These are phyloP conservation scores for Brassica incana DNA, from an alignment of 345 rosid species.

Conservation along the genomic window DNA sequence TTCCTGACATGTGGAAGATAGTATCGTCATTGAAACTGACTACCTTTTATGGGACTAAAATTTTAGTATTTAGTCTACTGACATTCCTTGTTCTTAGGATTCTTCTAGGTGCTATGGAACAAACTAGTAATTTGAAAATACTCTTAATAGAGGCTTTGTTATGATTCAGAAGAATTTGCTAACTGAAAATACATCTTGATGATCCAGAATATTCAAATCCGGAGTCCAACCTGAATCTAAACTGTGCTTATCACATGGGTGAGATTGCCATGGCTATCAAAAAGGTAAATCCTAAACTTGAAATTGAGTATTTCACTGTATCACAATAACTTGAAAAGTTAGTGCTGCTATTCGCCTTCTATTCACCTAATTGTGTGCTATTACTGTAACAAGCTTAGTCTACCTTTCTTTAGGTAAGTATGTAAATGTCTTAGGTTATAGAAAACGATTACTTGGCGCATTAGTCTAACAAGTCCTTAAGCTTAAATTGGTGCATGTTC, in stretches of 20 bases:
- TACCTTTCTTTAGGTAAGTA: conserved; percentile 11
- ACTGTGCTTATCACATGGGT: conserved; percentile 85
- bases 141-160: conserved; percentile 8
- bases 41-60: background rate
- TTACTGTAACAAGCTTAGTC: conserved; percentile 2
- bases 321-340: background rate
- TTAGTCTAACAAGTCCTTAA: background rate
- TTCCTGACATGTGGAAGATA: background rate
- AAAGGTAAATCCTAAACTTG: conserved; percentile 55
- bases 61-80: background rate
- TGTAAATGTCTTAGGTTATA: background rate
- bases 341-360: conserved; percentile 5
- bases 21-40: conserved; percentile 3
- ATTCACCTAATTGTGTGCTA: conserved; percentile 1
- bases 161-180: conserved; percentile 21
- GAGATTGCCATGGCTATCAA: conserved; percentile 91
- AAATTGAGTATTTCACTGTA: background rate
- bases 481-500: background rate
- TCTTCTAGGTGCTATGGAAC: conserved; percentile 12
- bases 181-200: conserved; percentile 18
- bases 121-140: conserved; percentile 3
- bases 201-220: conserved; percentile 80
- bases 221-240: conserved; percentile 78
- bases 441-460: conserved; percentile 5
- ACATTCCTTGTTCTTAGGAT: background rate